Base-by-base conservation (phyloP, 257 asterid species). In the Echium plantagineum region DNA sequence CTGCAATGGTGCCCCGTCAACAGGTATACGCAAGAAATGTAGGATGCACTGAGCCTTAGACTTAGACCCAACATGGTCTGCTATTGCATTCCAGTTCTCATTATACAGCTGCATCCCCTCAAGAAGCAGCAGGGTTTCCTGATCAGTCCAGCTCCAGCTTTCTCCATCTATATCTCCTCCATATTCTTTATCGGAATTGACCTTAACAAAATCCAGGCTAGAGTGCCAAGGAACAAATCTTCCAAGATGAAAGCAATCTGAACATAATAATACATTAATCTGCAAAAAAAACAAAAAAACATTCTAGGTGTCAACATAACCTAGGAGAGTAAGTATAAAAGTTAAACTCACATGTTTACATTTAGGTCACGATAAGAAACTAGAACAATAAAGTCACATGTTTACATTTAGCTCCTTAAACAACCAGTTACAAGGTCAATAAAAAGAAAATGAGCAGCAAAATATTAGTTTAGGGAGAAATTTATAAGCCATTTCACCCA, bases 41-140 rank as follows among this genome's bases (percentile, higher is more conserved):
- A 87, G 85, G 48, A 90, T 85, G 77, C 97, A 90, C 59, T 90
- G 95, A 63, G 95, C 94, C 77, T 85, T 90, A 61, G 97, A 90
- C 78, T 90, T 90, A 22, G 97, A 71, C 56, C 94, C 96, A n/a
- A 91, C 96, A 58, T 88, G 96, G 68, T 82, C 94, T 3, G 95
- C 93, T 67, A 91, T 75, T 78, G 79, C 85, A 72, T 77, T 79
- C 98, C 98, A 91, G 78, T 84, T 88, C 65, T 91, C 97, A 58
- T 79, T 77, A 66, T 80, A 71, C 32, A 76, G 79, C 73, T 85
- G 94, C 85, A 88, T 80, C 55, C 95, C 98, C 76, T 91, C 95
- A 5, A 91, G 94, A 64, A 91, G 90, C 63, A 85, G 72, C 46
- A 88, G 69, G 1, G 94, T 91, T 81, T 91, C 98, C 75, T 86